phyloP scores from a whole-genome alignment of 345 rosid genomes.

The Syzygium aqueum region DNA sequence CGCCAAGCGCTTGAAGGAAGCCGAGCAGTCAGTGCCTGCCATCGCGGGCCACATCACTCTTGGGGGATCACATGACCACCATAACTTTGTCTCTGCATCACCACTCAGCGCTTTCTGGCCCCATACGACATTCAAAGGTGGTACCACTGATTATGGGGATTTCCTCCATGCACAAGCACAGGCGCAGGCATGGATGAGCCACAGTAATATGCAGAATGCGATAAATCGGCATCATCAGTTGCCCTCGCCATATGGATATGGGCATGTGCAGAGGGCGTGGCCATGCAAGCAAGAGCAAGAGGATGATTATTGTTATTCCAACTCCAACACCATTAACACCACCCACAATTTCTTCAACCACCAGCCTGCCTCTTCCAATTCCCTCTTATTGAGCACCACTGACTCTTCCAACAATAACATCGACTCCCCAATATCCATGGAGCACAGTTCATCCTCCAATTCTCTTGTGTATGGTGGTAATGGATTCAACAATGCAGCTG shows the following conservation, averaged over 20 bases:
- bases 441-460: conserved; percentile 39
- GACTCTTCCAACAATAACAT: conserved; percentile 13
- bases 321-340: conserved; percentile 21
- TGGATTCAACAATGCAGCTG: conserved; percentile 14
- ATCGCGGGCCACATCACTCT: conserved; percentile 24
- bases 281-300: conserved; percentile 68
- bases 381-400: conserved; percentile 34
- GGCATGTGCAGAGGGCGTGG: conserved; percentile 29
- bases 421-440: conserved; percentile 11
- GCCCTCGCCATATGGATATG: conserved; percentile 15
- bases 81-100: neutral
- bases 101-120: neutral
- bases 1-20: conserved; percentile 55
- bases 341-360: conserved; percentile 47
- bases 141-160: conserved; percentile 13
- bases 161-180: neutral
- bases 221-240: conserved; percentile 10
- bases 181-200: conserved; percentile 24
- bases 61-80: neutral
- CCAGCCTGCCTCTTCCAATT: conserved; percentile 4
- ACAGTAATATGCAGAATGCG: conserved; percentile 34
- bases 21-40: neutral
- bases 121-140: conserved; percentile 1
- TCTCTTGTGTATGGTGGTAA: conserved; percentile 35
- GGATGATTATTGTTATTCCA: conserved; percentile 7